Conservation (phyloP, 1,284 basidiomycete species). For the Mycosarcoma maydis region DNA sequence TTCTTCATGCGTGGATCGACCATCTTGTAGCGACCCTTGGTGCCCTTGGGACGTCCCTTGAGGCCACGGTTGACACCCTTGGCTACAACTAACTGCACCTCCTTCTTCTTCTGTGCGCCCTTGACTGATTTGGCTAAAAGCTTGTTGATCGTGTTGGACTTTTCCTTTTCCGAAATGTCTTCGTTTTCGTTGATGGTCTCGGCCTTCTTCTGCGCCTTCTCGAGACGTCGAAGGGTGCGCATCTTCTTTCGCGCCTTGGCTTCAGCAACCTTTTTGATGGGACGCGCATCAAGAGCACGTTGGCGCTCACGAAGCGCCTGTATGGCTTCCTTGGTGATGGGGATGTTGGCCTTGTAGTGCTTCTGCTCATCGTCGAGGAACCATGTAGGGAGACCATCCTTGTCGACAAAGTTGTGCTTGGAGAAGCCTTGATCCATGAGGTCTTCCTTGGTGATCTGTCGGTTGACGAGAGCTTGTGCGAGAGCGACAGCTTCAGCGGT, state of each 20-base stretch:
- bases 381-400: slow-evolving; percentile 91
- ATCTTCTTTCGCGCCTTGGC: slow-evolving; percentile 97
- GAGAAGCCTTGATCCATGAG: slow-evolving; percentile 96
- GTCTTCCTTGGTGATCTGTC: slow-evolving; percentile 85
- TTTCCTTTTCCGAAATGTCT: slow-evolving; percentile 81
- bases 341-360: slow-evolving; percentile 92
- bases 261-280: slow-evolving; percentile 99
- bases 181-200: slow-evolving; percentile 89
- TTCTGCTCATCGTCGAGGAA: slow-evolving; percentile 97
- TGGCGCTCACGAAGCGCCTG: slow-evolving; percentile 86
- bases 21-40: slow-evolving; percentile 76
- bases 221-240: slow-evolving; percentile 83
- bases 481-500: slow-evolving; percentile 92
- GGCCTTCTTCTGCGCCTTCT: slow-evolving; percentile 95
- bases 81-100: slow-evolving; percentile 89
- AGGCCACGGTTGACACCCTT: slow-evolving; percentile 87
- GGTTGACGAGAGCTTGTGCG: slow-evolving; percentile 91
- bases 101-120: slow-evolving; percentile 75
- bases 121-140: slow-evolving; percentile 77
- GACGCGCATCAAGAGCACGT: slow-evolving; percentile 91
- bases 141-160: slow-evolving; percentile 91
- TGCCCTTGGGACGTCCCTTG: slow-evolving; percentile 92
- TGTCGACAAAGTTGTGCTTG: slow-evolving; percentile 84
- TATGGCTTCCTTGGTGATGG: slow-evolving; percentile 95
- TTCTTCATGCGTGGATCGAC: slow-evolving; percentile 66